phyloP scores from a whole-genome alignment of 2,329 filamentous ascomycete species.

The Ceratocystiopsis sp. region DNA sequence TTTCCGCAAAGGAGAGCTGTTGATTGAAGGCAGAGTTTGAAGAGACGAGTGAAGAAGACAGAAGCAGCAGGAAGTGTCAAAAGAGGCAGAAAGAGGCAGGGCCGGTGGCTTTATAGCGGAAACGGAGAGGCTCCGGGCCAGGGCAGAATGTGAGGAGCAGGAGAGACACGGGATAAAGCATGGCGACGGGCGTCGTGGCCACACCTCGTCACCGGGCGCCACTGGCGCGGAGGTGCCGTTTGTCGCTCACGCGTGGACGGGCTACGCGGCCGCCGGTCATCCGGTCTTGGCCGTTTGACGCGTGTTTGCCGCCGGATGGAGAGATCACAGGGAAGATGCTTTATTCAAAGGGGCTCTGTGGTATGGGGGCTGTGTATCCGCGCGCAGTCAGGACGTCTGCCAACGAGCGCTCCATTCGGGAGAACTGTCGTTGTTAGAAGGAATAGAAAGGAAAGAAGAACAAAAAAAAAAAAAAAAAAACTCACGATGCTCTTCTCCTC shows the following conservation, averaged over 20 bases:
- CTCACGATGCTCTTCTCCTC: constrained; percentile 38
- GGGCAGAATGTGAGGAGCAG: no score
- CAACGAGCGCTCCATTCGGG: constrained; percentile 27
- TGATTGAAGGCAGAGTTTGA: not conserved
- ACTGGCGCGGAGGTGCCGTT: no score
- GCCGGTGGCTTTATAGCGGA: no score
- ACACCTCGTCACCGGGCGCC: no score
- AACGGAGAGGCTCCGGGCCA: no score
- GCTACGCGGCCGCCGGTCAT: no score
- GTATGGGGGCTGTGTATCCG: constrained; percentile 24
- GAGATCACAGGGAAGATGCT: no score
- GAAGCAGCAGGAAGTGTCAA: not conserved
- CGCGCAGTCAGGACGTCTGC: constrained; percentile 23
- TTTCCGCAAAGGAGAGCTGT: not conserved
- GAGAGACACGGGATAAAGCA: no score
- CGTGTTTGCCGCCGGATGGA: not conserved
- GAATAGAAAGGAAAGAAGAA: not conserved
- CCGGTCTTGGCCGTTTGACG: not conserved
- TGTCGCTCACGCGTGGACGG: no score
- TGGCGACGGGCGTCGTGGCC: no score
- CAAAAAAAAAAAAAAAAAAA: constrained; percentile 1
- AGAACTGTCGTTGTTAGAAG: constrained; percentile 22
- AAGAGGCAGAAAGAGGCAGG: no score
- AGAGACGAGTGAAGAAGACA: not conserved
- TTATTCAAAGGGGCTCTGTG: constrained; percentile 29